Base-by-base conservation (phyloP, 495 filamentous ascomycete species). In the Ramalina peruviana region DNA sequence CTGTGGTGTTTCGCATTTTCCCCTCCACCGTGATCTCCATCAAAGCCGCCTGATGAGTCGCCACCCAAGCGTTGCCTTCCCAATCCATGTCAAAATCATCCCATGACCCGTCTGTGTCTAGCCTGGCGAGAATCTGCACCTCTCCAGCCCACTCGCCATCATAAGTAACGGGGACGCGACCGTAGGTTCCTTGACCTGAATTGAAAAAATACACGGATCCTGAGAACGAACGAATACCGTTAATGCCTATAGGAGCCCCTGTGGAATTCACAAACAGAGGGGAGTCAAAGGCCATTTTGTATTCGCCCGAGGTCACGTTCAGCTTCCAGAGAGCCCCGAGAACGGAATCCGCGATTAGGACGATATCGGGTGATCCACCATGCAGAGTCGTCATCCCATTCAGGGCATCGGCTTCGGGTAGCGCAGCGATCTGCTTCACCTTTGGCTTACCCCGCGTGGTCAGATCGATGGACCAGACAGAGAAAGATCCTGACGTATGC, bases 151-250 rank as follows among this genome's bases (percentile, higher is more conserved):
- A 46, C 7, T 46, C 59, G 4, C 50, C 63, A 13, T 68, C 48
- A 19, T 54, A 19, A 30, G 63, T 42, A 9, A 68, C 54, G 23
- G 60, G 60, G 19, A 68, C 57, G 1, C 65, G 62, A 33, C 58
- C 56, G 42, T 62, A 62, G n/a, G 60, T n/a, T 55, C 58, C 62
- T 9, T 56, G 59, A 7, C 61, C 57, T 1, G 62, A 65, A 30
- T 67, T 65, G 20, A 65, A 65, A 41, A 64, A 69, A 58, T 70
- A 72, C 21, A 72, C 46, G 25, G 64, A 64, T 7, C 56, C 54
- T 17, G 58, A 50, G 0, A 55, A 51, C 1, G 61, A 33, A 11
- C 62, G 52, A 25, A 73, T 33, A 0, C 66, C 67, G 46, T 73
- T 72, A 43, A 75, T 55, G 11, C 68, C 69, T 3, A 67, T 33